Evolutionary conservation across 2,329 filamentous ascomycete genomes (phyloP).

Genomic region (Leptosphaerulina australis): DNA sequence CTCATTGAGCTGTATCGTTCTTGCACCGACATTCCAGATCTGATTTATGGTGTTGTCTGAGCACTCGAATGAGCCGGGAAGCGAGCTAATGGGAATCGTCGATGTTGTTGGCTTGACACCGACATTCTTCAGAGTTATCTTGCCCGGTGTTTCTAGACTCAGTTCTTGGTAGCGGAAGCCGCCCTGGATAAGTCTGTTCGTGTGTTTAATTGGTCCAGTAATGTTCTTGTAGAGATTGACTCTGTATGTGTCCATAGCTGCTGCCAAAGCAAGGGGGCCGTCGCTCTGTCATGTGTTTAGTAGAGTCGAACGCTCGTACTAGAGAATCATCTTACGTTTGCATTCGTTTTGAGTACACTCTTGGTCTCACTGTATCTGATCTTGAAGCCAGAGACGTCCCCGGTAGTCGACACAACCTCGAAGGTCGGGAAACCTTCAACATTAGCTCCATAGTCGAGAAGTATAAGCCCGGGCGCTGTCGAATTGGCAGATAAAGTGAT

Average conservation of each 20-base stretch:
- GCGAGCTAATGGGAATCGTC: conserved; percentile 28
- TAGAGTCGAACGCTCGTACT: no score
- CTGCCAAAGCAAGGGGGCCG: conserved; percentile 45
- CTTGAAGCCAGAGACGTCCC: conserved; percentile 15
- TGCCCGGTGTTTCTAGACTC: conserved; percentile 41
- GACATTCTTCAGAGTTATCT: conserved; percentile 33
- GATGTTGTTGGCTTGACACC: conserved; percentile 34
- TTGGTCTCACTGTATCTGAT: conserved; percentile 11
- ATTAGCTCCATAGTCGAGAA: conserved; percentile 23
- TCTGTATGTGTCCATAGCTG: conserved; percentile 49
- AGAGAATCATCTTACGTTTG: conserved; percentile 1
- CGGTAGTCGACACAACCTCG: conserved; percentile 16
- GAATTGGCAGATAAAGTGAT: conserved; percentile 1
- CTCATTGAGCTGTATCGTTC: conserved; percentile 42
- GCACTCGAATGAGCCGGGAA: conserved; percentile 39
- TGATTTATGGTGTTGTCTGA: conserved; percentile 36
- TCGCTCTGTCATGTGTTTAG: no score
- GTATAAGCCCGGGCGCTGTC: not conserved
- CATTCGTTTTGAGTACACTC: not conserved
- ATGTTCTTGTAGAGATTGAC: conserved; percentile 48
- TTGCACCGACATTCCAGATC: conserved; percentile 42
- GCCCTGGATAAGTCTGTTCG: conserved; percentile 48
- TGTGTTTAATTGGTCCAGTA: conserved; percentile 25
- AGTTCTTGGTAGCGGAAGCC: conserved; percentile 49
- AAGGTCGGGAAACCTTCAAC: conserved; percentile 26